phyloP scores from a whole-genome alignment of 306 rosid species.

The Castanospermum australe region DNA sequence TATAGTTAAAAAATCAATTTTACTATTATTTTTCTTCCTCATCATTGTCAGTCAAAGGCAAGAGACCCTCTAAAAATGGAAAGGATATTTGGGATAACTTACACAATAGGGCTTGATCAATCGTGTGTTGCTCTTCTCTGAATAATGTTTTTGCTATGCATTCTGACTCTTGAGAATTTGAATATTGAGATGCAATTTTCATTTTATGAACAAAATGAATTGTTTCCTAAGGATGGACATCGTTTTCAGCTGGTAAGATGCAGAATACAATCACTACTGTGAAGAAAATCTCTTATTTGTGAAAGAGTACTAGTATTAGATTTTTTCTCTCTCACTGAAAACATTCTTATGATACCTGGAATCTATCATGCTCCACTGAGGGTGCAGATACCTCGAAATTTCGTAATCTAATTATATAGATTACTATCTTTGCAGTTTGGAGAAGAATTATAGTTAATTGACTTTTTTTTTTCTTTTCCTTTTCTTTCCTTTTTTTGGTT shows the following conservation, averaged over 20 bases:
- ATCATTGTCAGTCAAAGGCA: neutral
- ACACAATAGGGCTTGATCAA: neutral
- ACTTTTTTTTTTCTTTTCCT: neutral
- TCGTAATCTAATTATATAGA: neutral
- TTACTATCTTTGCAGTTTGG: neutral
- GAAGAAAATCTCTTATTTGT: neutral
- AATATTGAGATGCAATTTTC: slow-evolving; percentile 17
- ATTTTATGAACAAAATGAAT: neutral
- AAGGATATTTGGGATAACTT: slow-evolving; percentile 13
- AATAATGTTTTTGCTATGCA: slow-evolving; percentile 1
- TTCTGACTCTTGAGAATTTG: neutral
- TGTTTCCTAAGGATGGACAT: neutral
- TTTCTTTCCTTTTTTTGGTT: neutral
- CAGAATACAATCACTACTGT: neutral
- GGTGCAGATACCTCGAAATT: slow-evolving; percentile 19
- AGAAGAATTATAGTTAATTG: slow-evolving; percentile 9
- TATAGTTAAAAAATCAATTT: neutral
- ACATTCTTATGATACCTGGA: neutral
- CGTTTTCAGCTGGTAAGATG: neutral
- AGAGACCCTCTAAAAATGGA: neutral
- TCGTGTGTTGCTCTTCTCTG: neutral
- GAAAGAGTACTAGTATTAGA: slow-evolving; percentile 1
- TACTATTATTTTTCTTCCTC: slow-evolving; percentile 26
- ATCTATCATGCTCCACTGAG: neutral
- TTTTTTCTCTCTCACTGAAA: neutral